Base-by-base conservation (phyloP, 2,329 filamentous ascomycete species). In the Pyrenophora tritici-repentis region DNA sequence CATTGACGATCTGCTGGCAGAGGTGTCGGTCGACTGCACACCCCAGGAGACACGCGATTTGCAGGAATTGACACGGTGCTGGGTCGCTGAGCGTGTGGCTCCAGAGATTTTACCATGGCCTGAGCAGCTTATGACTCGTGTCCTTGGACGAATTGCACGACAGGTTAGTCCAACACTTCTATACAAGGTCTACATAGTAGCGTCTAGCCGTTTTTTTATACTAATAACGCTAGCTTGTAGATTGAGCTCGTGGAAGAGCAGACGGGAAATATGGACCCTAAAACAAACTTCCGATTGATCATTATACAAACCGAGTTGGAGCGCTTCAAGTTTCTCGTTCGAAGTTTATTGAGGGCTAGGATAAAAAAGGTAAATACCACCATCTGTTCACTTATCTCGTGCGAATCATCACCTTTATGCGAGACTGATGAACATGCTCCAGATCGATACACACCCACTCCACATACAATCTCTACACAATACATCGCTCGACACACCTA, bases 251-350 rank as follows among this genome's bases (percentile, higher is more conserved):
- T 81, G 20, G 80, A 81, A 65, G 73, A 78, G 55, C 72, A 92
- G 81, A 93, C 89, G 10, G 89, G 88, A 56, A 86, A 89, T 68
- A 88, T 92, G 85, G 91, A 96, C 67, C 89, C 92, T 39, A 91
- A 89, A 73, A 87, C 90, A 58, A 97, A 96, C 72, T 96, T 99
- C 73, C 86, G 86, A 55, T 86, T 97, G 67, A 96, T 97, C 41
- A 88, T 99, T 56, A 86, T 97, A 47, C 94, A 99, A 78, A 97
- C 95, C 6, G 94, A 99, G 76, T 83, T 99, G 47, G 92, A 97
- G 73, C 83, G 94, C 38, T 95, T 90, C 76, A 96, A 96, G 76
- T 99, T 91, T 68, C 81, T 99, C 17, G 83, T 97, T 14, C 83
- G 94, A 54, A 88, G 89, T 59, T 88, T 93, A 59, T 75, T 99